phyloP scores from a whole-genome alignment of 192 early-diverging fungal species.

The Coemansia sp. region DNA sequence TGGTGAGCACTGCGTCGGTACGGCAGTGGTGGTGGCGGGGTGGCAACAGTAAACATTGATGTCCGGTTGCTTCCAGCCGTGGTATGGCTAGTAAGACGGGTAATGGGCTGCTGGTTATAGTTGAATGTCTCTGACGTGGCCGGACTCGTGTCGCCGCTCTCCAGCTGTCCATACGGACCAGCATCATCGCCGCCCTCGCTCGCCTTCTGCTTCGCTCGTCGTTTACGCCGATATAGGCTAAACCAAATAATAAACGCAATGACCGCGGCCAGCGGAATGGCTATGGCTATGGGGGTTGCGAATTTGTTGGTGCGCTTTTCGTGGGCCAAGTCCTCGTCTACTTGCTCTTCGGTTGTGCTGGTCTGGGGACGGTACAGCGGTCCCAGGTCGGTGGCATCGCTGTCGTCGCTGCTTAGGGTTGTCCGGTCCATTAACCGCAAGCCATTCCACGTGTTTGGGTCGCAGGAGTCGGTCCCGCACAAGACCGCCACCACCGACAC shows the following conservation, averaged over 20 bases:
- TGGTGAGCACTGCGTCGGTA: not conserved
- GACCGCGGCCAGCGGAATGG: slow-evolving; percentile 1
- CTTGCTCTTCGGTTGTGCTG: not conserved
- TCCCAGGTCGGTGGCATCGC: slow-evolving; percentile 2
- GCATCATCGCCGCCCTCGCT: not conserved
- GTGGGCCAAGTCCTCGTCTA: not conserved
- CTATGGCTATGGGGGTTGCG: slow-evolving; percentile 5
- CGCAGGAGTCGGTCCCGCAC: slow-evolving; percentile 14
- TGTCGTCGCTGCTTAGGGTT: not conserved
- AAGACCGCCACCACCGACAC: slow-evolving; percentile 19
- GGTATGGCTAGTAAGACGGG: not conserved
- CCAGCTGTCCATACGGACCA: slow-evolving; percentile 9
- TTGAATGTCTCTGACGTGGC: slow-evolving; percentile 6
- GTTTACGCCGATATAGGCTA: slow-evolving; percentile 5
- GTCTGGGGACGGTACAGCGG: slow-evolving; percentile 11
- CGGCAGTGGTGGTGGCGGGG: slow-evolving; percentile 4
- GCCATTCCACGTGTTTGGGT: slow-evolving; percentile 11
- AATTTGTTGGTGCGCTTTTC: not conserved
- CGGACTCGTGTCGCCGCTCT: slow-evolving; percentile 10
- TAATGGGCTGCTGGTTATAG: slow-evolving; percentile 6
- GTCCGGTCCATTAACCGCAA: slow-evolving; percentile 9
- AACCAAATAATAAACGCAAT: slow-evolving; percentile 1
- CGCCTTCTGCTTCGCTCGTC: not conserved
- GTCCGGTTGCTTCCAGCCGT: slow-evolving; percentile 7
- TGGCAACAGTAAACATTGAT: slow-evolving; percentile 3